phyloP scores from a whole-genome alignment of 192 early-diverging fungal genomes.

The Ambispora gerdemannii region DNA sequence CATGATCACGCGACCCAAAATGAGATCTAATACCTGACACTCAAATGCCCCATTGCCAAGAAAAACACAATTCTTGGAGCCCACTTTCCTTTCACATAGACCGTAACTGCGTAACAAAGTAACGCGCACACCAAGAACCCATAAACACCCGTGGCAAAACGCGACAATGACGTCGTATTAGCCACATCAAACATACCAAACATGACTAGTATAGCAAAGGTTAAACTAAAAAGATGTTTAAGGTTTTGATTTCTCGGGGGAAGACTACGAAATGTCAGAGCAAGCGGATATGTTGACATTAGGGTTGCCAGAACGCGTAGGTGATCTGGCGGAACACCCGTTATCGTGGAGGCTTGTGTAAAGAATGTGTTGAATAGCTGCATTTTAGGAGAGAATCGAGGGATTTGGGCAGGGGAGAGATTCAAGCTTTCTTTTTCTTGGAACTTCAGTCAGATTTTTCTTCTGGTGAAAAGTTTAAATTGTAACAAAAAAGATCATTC shows the following conservation, averaged over 20 bases:
- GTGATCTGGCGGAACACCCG: constrained; percentile 54
- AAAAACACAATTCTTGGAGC: constrained; percentile 60
- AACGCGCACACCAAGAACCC: constrained; percentile 51
- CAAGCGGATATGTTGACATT: constrained; percentile 56
- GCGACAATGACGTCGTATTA: too few relatives aligned
- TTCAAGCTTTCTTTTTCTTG: too few relatives aligned
- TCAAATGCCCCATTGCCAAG: constrained; percentile 64
- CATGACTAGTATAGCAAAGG: constrained; percentile 50
- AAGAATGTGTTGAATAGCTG: not conserved
- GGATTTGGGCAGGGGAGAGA: too few relatives aligned
- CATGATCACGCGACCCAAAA: not conserved
- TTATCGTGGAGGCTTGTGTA: not conserved
- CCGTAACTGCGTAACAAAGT: constrained; percentile 54
- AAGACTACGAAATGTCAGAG: constrained; percentile 53
- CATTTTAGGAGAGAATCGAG: too few relatives aligned
- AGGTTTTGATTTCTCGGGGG: constrained; percentile 43
- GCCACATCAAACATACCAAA: constrained; percentile 54
- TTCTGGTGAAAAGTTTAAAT: too few relatives aligned
- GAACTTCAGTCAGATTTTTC: too few relatives aligned
- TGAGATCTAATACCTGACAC: constrained; percentile 46
- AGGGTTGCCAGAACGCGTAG: constrained; percentile 53
- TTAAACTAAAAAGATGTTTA: constrained; percentile 60
- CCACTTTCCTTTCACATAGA: constrained; percentile 38
- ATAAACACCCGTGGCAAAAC: constrained; percentile 52
- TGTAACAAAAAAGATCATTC: too few relatives aligned